Base-by-base conservation (phyloP, 306 rosid species). In the Oemleria cerasiformis region DNA sequence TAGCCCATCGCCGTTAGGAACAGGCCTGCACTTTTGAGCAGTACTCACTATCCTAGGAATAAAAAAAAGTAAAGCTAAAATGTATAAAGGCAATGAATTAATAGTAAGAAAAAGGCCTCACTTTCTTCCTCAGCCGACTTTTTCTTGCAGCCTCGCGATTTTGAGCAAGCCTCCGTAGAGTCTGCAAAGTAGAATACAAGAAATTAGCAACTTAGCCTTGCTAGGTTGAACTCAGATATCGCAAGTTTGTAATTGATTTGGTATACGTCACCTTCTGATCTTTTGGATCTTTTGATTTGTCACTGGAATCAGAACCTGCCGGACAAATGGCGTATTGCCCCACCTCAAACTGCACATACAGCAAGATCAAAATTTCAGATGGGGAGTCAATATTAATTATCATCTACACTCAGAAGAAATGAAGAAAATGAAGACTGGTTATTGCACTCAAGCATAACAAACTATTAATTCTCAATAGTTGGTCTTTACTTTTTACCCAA, bases 91-190 rank as follows among this genome's bases (percentile, higher is more conserved):
- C 51, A 68, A 68, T 9, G n/a, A 56, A 73, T 9, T 15, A 15
- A 72, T 30, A 48, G 15, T 14, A n/a, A 43, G 21, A 13, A 63
- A 51, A 65, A 13, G 53, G 40, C 51, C 82, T 47, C 86, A 94
- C 99, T 78, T 94, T 94, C 79, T 94, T 94, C 77, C 97, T 84
- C 88, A 94, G 70, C 41, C 99, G 89, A 70, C 99, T 94, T 88
- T 94, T 94, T 63, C 99, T 86, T 5, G 99, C 99, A 17, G 99
- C 99, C 86, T 94, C 99, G 30, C 99, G 94, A 85, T 94, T 94
- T 74, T 94, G 99, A 73, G 99, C 97, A 38, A 94, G 95, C 87
- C 99, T 83, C 9, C 99, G 96, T 45, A 89, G 97, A 73, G 86
- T 87, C 99, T 94, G 85, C 85, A 84, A 77, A 48, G 62, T 13